Conservation (phyloP, 2,329 filamentous ascomycete species). For the Apiospora phragmitis region DNA sequence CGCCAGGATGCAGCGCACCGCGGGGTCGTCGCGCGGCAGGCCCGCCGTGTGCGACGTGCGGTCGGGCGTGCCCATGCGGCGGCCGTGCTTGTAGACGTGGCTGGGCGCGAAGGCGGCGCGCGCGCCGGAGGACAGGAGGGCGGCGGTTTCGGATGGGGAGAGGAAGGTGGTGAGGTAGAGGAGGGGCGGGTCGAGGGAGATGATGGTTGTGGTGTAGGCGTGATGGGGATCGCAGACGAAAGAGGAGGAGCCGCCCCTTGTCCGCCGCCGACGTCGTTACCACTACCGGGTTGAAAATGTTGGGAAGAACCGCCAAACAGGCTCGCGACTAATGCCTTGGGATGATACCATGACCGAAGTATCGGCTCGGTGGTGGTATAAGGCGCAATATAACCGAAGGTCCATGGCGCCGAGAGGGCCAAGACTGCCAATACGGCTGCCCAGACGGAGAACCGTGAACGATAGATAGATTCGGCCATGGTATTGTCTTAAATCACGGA, state of each 20-base stretch:
- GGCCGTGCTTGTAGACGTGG: conserved; percentile 31
- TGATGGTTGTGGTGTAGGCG: conserved; percentile 35
- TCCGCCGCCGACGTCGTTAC: no score
- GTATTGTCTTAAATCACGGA: not conserved
- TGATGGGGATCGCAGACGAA: conserved; percentile 30
- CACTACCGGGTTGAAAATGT: not conserved
- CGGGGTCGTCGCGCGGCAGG: conserved; percentile 30
- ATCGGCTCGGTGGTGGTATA: not conserved
- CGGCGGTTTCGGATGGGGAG: conserved; percentile 27
- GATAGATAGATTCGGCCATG: not conserved
- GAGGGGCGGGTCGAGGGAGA: conserved; percentile 39
- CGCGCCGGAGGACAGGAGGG: conserved; percentile 32
- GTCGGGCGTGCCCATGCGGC: conserved; percentile 26
- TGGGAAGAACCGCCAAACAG: not conserved
- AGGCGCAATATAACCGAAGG: not conserved
- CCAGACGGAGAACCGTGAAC: not conserved
- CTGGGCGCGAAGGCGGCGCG: conserved; percentile 34
- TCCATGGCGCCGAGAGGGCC: not conserved
- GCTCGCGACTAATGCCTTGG: not conserved
- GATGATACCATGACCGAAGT: not conserved
- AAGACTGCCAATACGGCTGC: not conserved
- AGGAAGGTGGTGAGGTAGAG: conserved; percentile 40
- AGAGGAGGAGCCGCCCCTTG: not conserved
- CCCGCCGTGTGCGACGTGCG: conserved; percentile 37
- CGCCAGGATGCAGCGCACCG: conserved; percentile 34